These are phyloP conservation scores for Forsythia suspensa DNA, from an alignment of 257 asterid genomes.

Conservation along the genomic window DNA sequence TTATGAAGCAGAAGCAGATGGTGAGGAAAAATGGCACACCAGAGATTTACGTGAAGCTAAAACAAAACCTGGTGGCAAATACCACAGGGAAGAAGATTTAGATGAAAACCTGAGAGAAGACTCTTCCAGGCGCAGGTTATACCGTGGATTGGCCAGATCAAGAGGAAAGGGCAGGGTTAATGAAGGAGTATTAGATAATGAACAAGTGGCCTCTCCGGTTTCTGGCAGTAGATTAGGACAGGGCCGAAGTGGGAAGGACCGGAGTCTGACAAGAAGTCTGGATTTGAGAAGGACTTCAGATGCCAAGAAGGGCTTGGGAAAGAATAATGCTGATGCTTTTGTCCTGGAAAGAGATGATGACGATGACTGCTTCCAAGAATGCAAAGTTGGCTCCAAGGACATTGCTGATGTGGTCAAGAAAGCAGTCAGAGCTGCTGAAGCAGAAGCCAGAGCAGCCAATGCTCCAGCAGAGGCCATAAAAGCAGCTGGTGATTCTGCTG, in stretches of 20 bases:
- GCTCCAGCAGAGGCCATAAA: conserved; percentile 85
- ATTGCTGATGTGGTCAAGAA: conserved; percentile 73
- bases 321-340: conserved; percentile 35
- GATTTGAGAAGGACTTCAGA: conserved; percentile 55
- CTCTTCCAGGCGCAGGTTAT: conserved; percentile 58
- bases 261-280: conserved; percentile 49
- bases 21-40: conserved; percentile 52
- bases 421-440: conserved; percentile 96
- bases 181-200: conserved; percentile 70
- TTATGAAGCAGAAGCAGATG: conserved; percentile 56
- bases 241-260: conserved; percentile 56
- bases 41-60: conserved; percentile 63
- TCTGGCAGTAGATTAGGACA: conserved; percentile 72
- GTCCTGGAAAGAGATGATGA: conserved; percentile 69
- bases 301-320: conserved; percentile 46
- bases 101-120: conserved; percentile 78
- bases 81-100: conserved; percentile 66
- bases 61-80: conserved; percentile 58
- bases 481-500: conserved; percentile 99
- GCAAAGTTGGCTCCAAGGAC: conserved; percentile 81
- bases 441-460: conserved; percentile 90
- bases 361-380: conserved; percentile 89
- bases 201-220: conserved; percentile 70
- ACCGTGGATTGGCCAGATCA: conserved; percentile 57
- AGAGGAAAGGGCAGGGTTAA: conserved; percentile 66